These are phyloP conservation scores for Hypoxylon sp. DNA, from an alignment of 2,329 filamentous ascomycete genomes.

Conservation along the genomic window DNA sequence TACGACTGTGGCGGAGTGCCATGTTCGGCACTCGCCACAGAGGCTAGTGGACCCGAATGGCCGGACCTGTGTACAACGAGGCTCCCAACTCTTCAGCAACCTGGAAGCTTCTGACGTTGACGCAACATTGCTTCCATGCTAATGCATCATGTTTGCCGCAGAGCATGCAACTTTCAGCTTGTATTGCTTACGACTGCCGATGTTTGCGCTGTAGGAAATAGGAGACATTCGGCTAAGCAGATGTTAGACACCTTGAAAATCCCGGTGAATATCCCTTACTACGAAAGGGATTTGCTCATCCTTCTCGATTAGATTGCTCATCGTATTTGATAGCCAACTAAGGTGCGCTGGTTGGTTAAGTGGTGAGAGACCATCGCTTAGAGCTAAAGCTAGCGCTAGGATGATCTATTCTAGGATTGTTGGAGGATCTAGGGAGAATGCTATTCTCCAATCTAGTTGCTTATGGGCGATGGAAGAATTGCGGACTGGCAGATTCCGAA, in stretches of 20 bases:
- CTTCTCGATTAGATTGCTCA: slow-evolving; percentile 18
- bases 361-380: slow-evolving; percentile 11
- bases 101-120: slow-evolving; percentile 38
- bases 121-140: slow-evolving; percentile 39
- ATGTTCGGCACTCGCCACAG: slow-evolving; percentile 49
- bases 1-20: slow-evolving; percentile 53
- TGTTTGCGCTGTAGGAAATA: slow-evolving; percentile 32
- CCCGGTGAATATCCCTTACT: slow-evolving; percentile 12
- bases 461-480: slow-evolving; percentile 1
- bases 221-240: slow-evolving; percentile 20
- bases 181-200: slow-evolving; percentile 40
- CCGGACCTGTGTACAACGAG: slow-evolving; percentile 34
- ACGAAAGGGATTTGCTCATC: slow-evolving; percentile 8
- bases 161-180: slow-evolving; percentile 54
- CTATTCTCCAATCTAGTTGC: not conserved
- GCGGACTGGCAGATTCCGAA: slow-evolving; percentile 12
- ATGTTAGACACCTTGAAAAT: slow-evolving; percentile 20
- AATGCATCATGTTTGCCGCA: slow-evolving; percentile 45
- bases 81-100: slow-evolving; percentile 28
- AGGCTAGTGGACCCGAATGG: slow-evolving; percentile 37
- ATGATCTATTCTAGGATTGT: slow-evolving; percentile 30
- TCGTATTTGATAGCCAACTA: slow-evolving; percentile 2
- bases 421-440: slow-evolving; percentile 8
- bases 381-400: slow-evolving; percentile 7
- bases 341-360: slow-evolving; percentile 12